Conservation (phyloP, 2,329 filamentous ascomycete genomes). For the Pseudofabraea citricarpa region DNA sequence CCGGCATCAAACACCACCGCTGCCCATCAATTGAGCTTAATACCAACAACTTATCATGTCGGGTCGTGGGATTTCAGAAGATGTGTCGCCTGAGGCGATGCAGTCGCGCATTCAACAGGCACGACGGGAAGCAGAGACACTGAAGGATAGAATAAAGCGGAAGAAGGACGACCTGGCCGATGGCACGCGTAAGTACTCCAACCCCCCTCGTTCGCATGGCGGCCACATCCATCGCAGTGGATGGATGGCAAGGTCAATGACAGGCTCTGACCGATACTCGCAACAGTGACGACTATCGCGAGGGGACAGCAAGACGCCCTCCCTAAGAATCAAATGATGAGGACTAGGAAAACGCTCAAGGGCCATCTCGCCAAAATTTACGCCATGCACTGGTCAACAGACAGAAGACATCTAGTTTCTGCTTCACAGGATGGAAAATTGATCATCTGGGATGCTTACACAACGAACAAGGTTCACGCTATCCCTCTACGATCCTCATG, state of each 20-base stretch:
- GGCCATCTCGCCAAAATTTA: constrained; percentile 99
- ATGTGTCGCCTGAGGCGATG: constrained; percentile 72
- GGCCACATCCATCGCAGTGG: too few relatives aligned
- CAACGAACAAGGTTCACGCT: constrained; percentile 98
- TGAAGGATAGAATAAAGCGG: constrained; percentile 98
- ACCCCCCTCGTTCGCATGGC: too few relatives aligned
- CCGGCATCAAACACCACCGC: constrained; percentile 4
- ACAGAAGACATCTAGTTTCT: constrained; percentile 92
- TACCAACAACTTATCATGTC: constrained; percentile 22
- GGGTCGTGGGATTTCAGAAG: constrained; percentile 32
- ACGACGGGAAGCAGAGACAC: constrained; percentile 91
- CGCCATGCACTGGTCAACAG: constrained; percentile 99
- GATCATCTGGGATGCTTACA: constrained; percentile 99
- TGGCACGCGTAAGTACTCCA: constrained; percentile 75
- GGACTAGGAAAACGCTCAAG: constrained; percentile 93
- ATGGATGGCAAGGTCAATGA: too few relatives aligned
- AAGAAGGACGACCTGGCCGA: constrained; percentile 99
- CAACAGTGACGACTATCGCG: constrained; percentile 82
- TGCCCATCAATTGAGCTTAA: constrained; percentile 3
- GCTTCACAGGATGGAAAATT: constrained; percentile 98
- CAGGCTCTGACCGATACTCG: constrained; percentile 2
- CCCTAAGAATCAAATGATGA: constrained; percentile 89
- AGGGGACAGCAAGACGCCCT: constrained; percentile 89
- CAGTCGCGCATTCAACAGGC: constrained; percentile 90
- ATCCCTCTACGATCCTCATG: constrained; percentile 96